Conservation (phyloP, 306 rosid species). For the Benincasa hispida region DNA sequence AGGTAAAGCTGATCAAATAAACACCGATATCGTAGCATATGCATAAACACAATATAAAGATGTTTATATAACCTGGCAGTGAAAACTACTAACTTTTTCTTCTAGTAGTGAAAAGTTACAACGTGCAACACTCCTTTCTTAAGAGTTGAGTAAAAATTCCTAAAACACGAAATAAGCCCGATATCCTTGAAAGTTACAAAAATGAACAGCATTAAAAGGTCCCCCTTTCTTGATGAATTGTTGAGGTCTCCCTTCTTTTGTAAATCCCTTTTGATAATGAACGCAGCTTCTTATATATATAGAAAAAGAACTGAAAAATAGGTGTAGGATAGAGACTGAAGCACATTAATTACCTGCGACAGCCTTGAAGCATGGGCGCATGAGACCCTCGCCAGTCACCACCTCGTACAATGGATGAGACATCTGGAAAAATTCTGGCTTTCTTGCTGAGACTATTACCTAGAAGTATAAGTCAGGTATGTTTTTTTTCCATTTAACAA, state of each 20-base stretch:
- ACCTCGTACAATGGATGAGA: conserved; percentile 96
- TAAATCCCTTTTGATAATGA: background rate
- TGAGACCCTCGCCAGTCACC: conserved; percentile 89
- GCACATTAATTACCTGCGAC: conserved; percentile 44
- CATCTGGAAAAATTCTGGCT: conserved; percentile 93
- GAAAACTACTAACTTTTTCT: background rate
- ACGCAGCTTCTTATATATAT: too few species aligned
- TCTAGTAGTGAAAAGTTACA: background rate
- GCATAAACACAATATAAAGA: background rate
- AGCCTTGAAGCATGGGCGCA: conserved; percentile 96
- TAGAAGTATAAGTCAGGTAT: conserved; percentile 5
- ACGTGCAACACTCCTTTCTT: background rate
- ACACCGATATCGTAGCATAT: background rate
- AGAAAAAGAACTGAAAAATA: background rate
- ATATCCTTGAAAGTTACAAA: background rate
- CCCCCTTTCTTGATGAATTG: background rate
- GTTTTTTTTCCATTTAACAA: background rate
- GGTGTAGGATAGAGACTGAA: background rate
- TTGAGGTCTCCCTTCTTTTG: background rate
- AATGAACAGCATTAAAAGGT: background rate
- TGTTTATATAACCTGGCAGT: background rate
- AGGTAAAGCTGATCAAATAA: conserved; percentile 12
- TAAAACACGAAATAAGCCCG: background rate
- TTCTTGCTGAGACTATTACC: conserved; percentile 95
- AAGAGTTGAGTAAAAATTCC: background rate